Evolutionary conservation across 129 eudicot species (phyloP).

Genomic region (Saussurea involucrata): DNA sequence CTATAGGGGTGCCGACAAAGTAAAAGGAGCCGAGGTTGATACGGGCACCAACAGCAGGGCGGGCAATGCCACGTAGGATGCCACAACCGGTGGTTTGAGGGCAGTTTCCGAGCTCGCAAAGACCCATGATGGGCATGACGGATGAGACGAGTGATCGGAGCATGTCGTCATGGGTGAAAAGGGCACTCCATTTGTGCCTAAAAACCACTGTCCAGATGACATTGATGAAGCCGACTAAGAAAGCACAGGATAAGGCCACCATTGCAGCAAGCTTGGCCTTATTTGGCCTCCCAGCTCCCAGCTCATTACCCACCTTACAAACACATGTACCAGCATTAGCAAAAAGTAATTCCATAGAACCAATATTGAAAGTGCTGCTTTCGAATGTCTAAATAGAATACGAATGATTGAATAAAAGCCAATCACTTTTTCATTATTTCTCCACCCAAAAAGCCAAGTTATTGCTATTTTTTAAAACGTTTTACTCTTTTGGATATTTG

Average conservation of each 20-base stretch:
- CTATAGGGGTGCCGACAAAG: conserved; percentile 94
- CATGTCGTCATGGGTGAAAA: conserved; percentile 70
- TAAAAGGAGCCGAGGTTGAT: conserved; percentile 91
- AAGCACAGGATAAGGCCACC: conserved; percentile 76
- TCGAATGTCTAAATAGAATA: neutral
- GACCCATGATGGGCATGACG: conserved; percentile 84
- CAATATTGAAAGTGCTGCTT: neutral
- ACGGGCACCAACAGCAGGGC: conserved; percentile 88
- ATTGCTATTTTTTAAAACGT: neutral
- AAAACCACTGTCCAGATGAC: conserved; percentile 77
- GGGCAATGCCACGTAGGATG: conserved; percentile 84
- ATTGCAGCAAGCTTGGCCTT: conserved; percentile 87
- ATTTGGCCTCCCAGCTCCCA: conserved; percentile 89
- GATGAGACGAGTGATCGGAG: conserved; percentile 71
- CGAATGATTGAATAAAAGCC: neutral
- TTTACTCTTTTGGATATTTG: neutral
- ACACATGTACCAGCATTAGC: neutral
- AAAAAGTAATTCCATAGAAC: neutral
- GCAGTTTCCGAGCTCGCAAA: conserved; percentile 96
- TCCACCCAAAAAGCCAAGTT: conserved; percentile 3
- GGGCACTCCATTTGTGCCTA: conserved; percentile 60
- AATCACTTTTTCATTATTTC: conserved; percentile 2
- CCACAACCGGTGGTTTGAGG: conserved; percentile 98
- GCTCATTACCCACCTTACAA: conserved; percentile 83
- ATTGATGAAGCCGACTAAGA: conserved; percentile 59